Conservation (phyloP, 2,329 filamentous ascomycete genomes). For the Paraphaeosphaeria minitans region DNA sequence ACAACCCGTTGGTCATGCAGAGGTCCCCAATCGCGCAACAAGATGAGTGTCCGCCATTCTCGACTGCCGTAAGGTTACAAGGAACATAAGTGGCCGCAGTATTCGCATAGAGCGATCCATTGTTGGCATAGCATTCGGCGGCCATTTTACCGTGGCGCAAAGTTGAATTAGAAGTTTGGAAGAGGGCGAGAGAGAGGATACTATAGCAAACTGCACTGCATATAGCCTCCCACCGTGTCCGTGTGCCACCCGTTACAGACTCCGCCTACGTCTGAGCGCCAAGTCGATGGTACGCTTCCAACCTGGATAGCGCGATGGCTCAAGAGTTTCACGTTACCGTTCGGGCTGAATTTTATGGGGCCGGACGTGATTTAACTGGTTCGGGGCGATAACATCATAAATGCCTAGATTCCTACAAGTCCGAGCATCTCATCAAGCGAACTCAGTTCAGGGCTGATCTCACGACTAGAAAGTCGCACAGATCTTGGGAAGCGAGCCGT, state of each 20-base stretch:
- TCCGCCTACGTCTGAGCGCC: not conserved
- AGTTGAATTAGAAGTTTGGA: not conserved
- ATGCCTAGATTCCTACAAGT: not conserved
- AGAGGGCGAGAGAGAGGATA: not conserved
- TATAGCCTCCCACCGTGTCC: not conserved
- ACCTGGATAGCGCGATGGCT: not conserved
- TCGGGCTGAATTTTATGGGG: not conserved
- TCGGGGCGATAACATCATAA: not conserved
- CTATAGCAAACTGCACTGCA: not conserved
- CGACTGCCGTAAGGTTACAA: slow-evolving; percentile 20
- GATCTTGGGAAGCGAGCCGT: too few species aligned
- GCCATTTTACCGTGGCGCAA: not conserved
- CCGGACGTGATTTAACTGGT: not conserved
- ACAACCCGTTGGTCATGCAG: slow-evolving; percentile 21
- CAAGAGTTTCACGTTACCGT: slow-evolving; percentile 6
- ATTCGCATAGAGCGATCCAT: slow-evolving; percentile 6
- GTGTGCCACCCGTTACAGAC: not conserved
- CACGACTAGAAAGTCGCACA: not conserved
- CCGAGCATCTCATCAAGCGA: not conserved
- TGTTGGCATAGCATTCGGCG: slow-evolving; percentile 6
- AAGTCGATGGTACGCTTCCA: not conserved
- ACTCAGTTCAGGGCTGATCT: not conserved
- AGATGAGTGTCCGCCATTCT: slow-evolving; percentile 14
- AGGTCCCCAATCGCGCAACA: slow-evolving; percentile 16
- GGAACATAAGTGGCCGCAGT: slow-evolving; percentile 13